Base-by-base conservation (phyloP, 495 filamentous ascomycete genomes). In the Podospora didyma region DNA sequence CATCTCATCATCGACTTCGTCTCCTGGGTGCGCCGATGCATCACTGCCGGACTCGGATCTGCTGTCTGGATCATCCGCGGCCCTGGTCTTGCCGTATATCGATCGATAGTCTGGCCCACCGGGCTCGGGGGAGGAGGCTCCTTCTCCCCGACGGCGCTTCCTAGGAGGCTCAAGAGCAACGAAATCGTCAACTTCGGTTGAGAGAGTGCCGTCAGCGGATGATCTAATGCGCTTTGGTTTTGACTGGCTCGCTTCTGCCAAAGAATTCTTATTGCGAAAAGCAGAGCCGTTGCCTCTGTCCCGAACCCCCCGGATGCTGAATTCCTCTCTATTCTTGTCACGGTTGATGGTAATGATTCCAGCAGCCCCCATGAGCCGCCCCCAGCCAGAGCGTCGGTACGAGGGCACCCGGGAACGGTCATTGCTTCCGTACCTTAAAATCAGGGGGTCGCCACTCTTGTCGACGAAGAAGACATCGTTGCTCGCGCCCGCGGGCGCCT, bases 21-120 rank as follows among this genome's bases (percentile, higher is more conserved):
- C 46, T 7, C 23, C 23, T 11, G 12, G 39, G 39, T 17, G 12
- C 39, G 39, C 10, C 5, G 47, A 56, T 23, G 46, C 47, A 2
- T 28, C 17, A 19, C 82, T 81, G 17, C 78, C 76, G 57, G 75
- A 78, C 51, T 84, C 80, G 22, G 86, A 61, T 21, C 84, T 81
- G 41, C 62, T 66, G 28, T 88, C 78, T 1, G 60, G 60, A 24
- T 66, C 61, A 7, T 64, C 5, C 11, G 49, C 22, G 16, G 21
- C 51, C 56, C 76, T 88, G 20, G 79, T 78, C 65, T 86, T 86
- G 20, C 82, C 82, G 53, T 87, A 75, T 17, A 92, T 86, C 23
- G 88, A 90, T 39, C 88, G 80, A 61, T 91, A 92, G 46, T 85
- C 78, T 51, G 77, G 76, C 45, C 66, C 26, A 14, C 10, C 3